phyloP scores from a whole-genome alignment of 768 basidiomycete genomes.

The Lentinula lateritia region DNA sequence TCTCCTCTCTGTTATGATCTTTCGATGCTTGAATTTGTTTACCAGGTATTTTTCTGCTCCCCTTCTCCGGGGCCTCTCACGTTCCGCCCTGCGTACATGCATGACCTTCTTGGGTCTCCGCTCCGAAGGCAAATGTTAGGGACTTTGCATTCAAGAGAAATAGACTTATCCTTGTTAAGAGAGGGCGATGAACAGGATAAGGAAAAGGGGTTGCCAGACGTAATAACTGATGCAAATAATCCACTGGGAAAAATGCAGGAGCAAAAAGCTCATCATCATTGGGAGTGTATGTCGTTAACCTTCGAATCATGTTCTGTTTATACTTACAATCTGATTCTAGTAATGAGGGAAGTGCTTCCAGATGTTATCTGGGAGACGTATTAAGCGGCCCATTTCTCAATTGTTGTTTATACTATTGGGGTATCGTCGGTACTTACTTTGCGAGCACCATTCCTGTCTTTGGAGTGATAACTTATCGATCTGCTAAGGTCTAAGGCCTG shows the following conservation, averaged over 20 bases:
- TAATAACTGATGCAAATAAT: constrained; percentile 62
- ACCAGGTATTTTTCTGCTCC: constrained; percentile 81
- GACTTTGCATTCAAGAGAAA: constrained; percentile 46
- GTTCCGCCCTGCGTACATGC: constrained; percentile 48
- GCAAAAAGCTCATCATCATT: constrained; percentile 62
- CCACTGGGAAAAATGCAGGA: constrained; percentile 62
- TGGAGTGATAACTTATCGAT: background rate
- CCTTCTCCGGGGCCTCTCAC: constrained; percentile 44
- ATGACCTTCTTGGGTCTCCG: constrained; percentile 66
- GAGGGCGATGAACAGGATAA: constrained; percentile 27
- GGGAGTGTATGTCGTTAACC: constrained; percentile 52
- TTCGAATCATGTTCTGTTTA: background rate
- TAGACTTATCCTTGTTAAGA: constrained; percentile 39
- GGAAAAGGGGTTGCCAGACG: constrained; percentile 52
- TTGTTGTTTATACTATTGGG: background rate
- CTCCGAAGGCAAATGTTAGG: constrained; percentile 59
- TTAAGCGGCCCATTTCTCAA: constrained; percentile 23
- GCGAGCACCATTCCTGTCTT: background rate
- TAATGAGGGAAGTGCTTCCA: constrained; percentile 77
- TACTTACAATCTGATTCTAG: constrained; percentile 25
- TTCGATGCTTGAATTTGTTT: background rate
- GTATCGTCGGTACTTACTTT: background rate
- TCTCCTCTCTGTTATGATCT: background rate
- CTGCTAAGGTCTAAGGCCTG: background rate
- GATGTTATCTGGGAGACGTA: constrained; percentile 76